phyloP scores from a whole-genome alignment of 306 rosid species.

The Prunus mira region DNA sequence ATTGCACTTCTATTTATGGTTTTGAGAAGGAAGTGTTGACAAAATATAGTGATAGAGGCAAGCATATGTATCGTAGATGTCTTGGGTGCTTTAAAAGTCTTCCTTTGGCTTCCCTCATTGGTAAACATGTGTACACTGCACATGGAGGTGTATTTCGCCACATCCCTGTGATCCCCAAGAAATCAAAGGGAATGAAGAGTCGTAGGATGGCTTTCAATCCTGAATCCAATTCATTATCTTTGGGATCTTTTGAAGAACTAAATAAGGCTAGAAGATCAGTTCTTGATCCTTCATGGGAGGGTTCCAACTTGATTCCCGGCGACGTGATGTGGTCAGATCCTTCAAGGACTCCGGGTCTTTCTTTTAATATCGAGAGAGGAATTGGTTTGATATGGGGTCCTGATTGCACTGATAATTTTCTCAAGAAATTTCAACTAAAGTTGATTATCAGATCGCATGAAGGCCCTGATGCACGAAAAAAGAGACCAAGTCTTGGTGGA shows the following conservation, averaged over 20 bases:
- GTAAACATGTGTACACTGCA: constrained; percentile 71
- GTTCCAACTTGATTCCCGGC: constrained; percentile 76
- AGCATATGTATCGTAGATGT: constrained; percentile 72
- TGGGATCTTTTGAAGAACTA: constrained; percentile 77
- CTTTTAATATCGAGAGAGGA: constrained; percentile 74
- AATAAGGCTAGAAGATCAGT: constrained; percentile 68
- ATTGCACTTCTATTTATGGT: constrained; percentile 84
- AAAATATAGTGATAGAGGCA: constrained; percentile 71
- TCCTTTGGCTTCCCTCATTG: constrained; percentile 77
- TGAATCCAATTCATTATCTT: constrained; percentile 38
- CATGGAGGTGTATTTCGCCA: constrained; percentile 91
- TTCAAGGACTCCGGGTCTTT: constrained; percentile 67
- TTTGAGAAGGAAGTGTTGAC: constrained; percentile 74
- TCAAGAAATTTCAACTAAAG: constrained; percentile 62
- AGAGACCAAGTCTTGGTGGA: constrained; percentile 71
- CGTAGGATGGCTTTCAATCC: constrained; percentile 9
- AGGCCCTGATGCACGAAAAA: constrained; percentile 94
- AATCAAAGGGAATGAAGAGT: constrained; percentile 72
- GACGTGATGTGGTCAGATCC: constrained; percentile 97
- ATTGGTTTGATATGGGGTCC: constrained; percentile 90
- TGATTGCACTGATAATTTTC: constrained; percentile 80
- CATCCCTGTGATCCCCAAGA: constrained; percentile 46
- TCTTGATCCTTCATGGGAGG: constrained; percentile 89
- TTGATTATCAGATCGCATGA: constrained; percentile 88
- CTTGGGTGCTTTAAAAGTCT: constrained; percentile 83